Base-by-base conservation (phyloP, 1,139 yeast species). In the Protomyces macrosporus region DNA sequence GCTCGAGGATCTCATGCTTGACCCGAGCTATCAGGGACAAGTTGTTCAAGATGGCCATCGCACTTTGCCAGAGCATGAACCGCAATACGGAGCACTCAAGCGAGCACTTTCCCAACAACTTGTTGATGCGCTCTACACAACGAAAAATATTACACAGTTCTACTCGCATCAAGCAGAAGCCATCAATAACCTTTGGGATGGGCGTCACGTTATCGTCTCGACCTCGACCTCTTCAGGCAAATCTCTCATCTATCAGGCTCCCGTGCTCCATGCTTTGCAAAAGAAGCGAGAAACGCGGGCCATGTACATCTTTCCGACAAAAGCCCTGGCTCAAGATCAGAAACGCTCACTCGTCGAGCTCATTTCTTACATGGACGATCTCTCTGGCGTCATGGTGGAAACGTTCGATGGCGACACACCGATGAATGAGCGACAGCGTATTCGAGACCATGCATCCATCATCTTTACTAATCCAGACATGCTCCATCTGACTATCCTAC, bases 191-290 rank as follows among this genome's bases (percentile, higher is more conserved):
- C 75, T 90, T 12, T 71, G 79, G 59, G 71, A 75, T 0, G 82
- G 83, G 1, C 77, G 80, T 53, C 85, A 91, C 73, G 90, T 90
- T 1, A 88, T 93, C 51, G 85, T 91, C 0, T 86, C 96, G 30
- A 95, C 98, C 0, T 84, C 97, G 0, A 93, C 99, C 0, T 90
- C 97, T 0, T 90, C 97, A 0, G 99, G 99, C 52, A 93, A 93
- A 70, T 90, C 98, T 0, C 77, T 93, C 63, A 87, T 95, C 39
- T 93, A 90, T 72, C 98, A 93, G 74, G 75, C 90, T 1, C 96
- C 98, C 0, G 89, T 93, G 3, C 74, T 91, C 7, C 76, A 80
- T 62, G 75, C 79, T 3, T 70, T 85, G 4, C 76, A 79, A 42
- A 69, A 71, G 5, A 82, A 83, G 63, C 81, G 82, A 3, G 79